phyloP scores from a whole-genome alignment of 2,329 filamentous ascomycete genomes.

The Myotisia sp. region DNA sequence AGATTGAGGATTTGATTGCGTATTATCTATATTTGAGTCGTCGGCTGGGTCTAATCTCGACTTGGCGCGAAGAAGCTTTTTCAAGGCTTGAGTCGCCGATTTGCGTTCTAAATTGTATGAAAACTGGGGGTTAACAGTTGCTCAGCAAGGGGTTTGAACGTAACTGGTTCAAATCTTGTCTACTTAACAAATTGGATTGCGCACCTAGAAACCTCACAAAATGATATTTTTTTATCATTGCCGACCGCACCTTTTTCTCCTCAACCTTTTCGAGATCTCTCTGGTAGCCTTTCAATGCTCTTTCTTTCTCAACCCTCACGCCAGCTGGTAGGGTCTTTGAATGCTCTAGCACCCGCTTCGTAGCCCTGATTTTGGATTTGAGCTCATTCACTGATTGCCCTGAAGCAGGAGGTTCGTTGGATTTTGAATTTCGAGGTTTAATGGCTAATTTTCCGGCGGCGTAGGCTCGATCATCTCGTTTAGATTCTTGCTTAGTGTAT shows the following conservation, averaged over 20 bases:
- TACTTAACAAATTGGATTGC: too few species aligned
- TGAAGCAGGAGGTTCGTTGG: not conserved
- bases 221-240: slow-evolving; percentile 49
- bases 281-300: slow-evolving; percentile 43
- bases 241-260: slow-evolving; percentile 35
- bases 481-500: slow-evolving; percentile 1
- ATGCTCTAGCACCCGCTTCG: slow-evolving; percentile 38
- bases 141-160: not conserved
- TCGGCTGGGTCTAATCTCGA: slow-evolving; percentile 21
- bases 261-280: slow-evolving; percentile 40
- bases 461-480: slow-evolving; percentile 3
- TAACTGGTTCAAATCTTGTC: too few species aligned
- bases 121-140: not conserved
- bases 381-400: slow-evolving; percentile 34
- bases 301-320: slow-evolving; percentile 44
- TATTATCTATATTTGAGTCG: not conserved
- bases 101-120: slow-evolving; percentile 24
- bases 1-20: not conserved
- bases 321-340: slow-evolving; percentile 36
- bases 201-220: slow-evolving; percentile 50
- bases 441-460: not conserved
- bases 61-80: slow-evolving; percentile 23
- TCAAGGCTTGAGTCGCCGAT: slow-evolving; percentile 28
- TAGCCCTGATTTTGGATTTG: slow-evolving; percentile 42
- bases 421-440: slow-evolving; percentile 2